Conservation (phyloP, 139 green algal genomes). For the Penium margaritaceum region DNA sequence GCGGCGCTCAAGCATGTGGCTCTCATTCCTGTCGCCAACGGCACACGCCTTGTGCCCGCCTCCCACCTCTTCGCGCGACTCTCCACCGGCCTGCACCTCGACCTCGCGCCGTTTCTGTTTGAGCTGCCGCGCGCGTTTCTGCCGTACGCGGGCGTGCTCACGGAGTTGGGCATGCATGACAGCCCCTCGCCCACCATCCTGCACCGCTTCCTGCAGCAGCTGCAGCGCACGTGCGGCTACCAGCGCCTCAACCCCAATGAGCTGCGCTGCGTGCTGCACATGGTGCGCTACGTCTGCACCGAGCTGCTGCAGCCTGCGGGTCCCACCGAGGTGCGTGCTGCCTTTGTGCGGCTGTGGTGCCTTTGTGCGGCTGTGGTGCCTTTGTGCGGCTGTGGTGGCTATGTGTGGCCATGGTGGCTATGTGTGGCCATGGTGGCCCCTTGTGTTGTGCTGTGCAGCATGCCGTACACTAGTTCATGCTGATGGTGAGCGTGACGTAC, state of each 20-base stretch:
- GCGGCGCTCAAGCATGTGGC: slow-evolving; percentile 37
- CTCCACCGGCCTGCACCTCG: too few species aligned
- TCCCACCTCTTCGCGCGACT: slow-evolving; percentile 50
- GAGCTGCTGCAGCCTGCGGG: too few species aligned
- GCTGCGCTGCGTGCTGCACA: slow-evolving; percentile 45
- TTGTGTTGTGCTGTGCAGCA: too few species aligned
- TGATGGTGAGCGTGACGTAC: too few species aligned
- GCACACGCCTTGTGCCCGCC: slow-evolving; percentile 52
- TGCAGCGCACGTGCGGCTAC: slow-evolving; percentile 13
- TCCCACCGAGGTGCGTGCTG: too few species aligned
- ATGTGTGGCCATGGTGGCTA: too few species aligned
- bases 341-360: too few species aligned
- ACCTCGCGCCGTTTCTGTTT: slow-evolving; percentile 62
- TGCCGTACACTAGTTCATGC: too few species aligned
- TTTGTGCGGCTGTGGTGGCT: too few species aligned
- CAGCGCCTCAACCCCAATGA: slow-evolving; percentile 57
- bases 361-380: too few species aligned
- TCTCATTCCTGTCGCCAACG: slow-evolving; percentile 61
- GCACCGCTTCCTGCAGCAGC: slow-evolving; percentile 20
- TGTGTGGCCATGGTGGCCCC: too few species aligned
- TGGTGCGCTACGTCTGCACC: slow-evolving; percentile 49
- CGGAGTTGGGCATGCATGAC: slow-evolving; percentile 52
- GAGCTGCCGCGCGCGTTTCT: slow-evolving; percentile 53
- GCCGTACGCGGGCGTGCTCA: slow-evolving; percentile 48
- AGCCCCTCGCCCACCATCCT: slow-evolving; percentile 36